Conservation (phyloP, 75 land plant genomes). For the Pinus albicaulis region DNA sequence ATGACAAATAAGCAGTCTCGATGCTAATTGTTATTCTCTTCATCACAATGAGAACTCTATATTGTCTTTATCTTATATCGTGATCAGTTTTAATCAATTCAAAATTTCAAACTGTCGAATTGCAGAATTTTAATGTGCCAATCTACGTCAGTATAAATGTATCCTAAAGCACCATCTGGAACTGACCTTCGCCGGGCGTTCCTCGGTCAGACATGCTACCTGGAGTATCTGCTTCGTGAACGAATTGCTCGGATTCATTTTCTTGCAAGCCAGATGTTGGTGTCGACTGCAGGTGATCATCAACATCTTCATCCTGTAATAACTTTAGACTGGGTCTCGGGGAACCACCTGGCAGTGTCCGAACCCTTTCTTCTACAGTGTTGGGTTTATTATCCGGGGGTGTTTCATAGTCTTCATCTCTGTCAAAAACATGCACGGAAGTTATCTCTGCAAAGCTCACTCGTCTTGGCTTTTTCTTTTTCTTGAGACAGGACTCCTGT, state of each 20-base stretch:
- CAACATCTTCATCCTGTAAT: neutral
- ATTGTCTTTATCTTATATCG: neutral
- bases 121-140: neutral
- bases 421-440: conserved; percentile 58
- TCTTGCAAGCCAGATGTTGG: neutral
- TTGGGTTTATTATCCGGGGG: conserved; percentile 23
- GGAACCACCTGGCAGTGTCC: neutral
- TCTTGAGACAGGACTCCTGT: conserved; percentile 26
- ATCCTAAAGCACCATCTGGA: neutral
- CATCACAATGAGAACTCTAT: neutral
- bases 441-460: conserved; percentile 82
- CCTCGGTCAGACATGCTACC: neutral
- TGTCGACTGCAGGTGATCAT: neutral
- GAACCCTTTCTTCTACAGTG: neutral
- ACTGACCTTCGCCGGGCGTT: conserved; percentile 5
- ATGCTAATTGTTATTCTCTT: neutral
- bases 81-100: neutral
- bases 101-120: neutral
- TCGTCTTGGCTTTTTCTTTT: conserved; percentile 38
- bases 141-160: neutral
- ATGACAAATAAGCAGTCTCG: neutral
- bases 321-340: neutral
- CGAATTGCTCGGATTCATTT: neutral
- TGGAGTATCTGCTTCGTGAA: neutral
- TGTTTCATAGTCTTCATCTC: conserved; percentile 48